Conservation (phyloP, 495 filamentous ascomycete species). For the Entonaema liquescens region DNA sequence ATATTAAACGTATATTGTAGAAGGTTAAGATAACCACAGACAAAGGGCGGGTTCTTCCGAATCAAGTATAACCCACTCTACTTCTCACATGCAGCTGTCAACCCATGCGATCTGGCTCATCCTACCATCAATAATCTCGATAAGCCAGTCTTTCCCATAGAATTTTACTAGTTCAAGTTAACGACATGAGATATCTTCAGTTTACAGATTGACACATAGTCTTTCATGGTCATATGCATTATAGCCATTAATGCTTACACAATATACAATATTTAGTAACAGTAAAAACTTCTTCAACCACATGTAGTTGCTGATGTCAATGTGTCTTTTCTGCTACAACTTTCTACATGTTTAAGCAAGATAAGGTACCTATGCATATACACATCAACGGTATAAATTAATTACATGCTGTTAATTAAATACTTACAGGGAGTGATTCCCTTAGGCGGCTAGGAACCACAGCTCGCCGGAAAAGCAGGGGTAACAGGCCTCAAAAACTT, state of each 20-base stretch:
- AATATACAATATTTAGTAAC: too few relatives aligned
- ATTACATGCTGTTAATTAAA: constrained; percentile 26
- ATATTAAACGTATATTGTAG: too few relatives aligned
- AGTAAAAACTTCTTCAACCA: too few relatives aligned
- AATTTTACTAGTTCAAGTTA: not conserved
- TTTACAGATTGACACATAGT: not conserved
- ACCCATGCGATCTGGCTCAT: constrained; percentile 27
- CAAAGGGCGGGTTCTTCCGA: constrained; percentile 27
- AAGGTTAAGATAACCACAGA: not conserved
- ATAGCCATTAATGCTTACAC: too few relatives aligned
- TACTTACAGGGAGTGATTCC: constrained; percentile 21
- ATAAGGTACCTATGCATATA: not conserved
- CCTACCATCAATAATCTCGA: constrained; percentile 33
- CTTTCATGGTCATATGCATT: too few relatives aligned
- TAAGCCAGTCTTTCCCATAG: constrained; percentile 13
- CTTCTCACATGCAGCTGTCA: constrained; percentile 10
- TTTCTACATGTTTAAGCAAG: not conserved
- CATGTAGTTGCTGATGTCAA: too few relatives aligned
- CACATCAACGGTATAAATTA: constrained; percentile 23
- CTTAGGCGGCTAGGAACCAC: constrained; percentile 6
- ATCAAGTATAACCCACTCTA: constrained; percentile 6
- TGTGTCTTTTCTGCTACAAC: too few relatives aligned
- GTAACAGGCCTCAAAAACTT: constrained; percentile 22
- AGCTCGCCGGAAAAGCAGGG: constrained; percentile 20
- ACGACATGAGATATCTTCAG: not conserved